Evolutionary conservation across 2,329 filamentous ascomycete genomes (phyloP).

Genomic region (Sporothrix dimorphospora): DNA sequence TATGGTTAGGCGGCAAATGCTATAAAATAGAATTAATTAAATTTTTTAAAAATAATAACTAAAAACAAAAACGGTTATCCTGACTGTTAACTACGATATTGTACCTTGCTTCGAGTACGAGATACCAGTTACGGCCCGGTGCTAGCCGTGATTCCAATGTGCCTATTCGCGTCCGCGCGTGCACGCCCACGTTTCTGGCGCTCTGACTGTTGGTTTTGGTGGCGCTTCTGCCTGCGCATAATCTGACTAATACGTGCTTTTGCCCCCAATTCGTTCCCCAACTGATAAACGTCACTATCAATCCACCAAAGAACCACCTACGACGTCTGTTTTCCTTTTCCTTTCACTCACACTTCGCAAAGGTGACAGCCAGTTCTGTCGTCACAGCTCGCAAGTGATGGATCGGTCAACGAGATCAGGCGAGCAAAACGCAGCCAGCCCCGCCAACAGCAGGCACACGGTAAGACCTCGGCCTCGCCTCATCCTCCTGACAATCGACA

Average conservation of each 20-base stretch:
- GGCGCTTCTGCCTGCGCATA: neutral
- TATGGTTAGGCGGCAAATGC: neutral
- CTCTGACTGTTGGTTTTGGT: neutral
- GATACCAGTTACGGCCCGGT: neutral
- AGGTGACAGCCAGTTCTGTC: slow-evolving; percentile 2
- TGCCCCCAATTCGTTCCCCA: neutral
- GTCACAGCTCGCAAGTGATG: neutral
- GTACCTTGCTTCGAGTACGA: too few species aligned
- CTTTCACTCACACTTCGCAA: neutral
- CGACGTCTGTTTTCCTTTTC: neutral
- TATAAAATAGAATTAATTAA: neutral
- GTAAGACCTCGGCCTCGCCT: neutral
- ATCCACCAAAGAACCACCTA: neutral
- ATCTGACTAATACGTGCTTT: slow-evolving; percentile 3
- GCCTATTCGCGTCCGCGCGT: neutral
- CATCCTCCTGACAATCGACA: neutral
- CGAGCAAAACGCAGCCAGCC: neutral
- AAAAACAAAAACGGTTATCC: neutral
- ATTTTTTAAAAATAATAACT: neutral
- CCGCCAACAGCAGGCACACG: neutral
- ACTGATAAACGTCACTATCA: neutral
- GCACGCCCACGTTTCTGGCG: neutral
- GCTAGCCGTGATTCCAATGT: neutral
- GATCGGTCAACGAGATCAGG: neutral
- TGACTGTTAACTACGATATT: neutral